These are phyloP conservation scores for Meyerozyma smithsonii DNA, from an alignment of 1,139 yeast species.

Conservation along the genomic window DNA sequence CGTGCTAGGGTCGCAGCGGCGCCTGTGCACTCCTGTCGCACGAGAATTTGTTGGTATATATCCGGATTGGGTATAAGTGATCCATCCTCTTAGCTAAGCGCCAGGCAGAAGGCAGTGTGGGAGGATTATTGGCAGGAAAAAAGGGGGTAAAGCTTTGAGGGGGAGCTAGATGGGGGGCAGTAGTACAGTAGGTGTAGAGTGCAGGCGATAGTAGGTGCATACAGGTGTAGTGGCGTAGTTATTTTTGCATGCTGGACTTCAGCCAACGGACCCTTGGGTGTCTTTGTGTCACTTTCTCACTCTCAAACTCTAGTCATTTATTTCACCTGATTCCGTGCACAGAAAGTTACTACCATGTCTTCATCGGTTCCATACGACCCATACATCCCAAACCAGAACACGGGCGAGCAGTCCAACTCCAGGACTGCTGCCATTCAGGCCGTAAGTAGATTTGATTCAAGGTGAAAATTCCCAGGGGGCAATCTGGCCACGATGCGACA, in stretches of 20 bases:
- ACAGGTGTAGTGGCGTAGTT: too few relatives aligned
- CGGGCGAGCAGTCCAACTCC: conserved; percentile 50
- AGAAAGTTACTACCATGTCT: conserved; percentile 42
- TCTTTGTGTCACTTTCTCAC: conserved; percentile 1
- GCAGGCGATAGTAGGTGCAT: too few relatives aligned
- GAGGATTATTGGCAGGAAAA: too few relatives aligned
- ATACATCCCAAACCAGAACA: conserved; percentile 65
- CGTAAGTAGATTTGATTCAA: conserved; percentile 35
- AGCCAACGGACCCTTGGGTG: too few relatives aligned
- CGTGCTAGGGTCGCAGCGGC: neutral
- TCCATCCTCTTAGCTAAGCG: neutral
- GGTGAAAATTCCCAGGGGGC: neutral
- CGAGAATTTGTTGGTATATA: neutral
- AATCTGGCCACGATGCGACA: too few relatives aligned
- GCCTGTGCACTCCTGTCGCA: neutral
- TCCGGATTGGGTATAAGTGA: neutral
- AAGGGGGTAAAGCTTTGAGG: too few relatives aligned
- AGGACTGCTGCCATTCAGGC: conserved; percentile 86
- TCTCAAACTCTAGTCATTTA: neutral
- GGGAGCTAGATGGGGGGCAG: too few relatives aligned
- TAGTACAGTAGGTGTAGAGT: too few relatives aligned
- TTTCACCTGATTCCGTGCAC: neutral
- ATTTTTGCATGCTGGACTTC: too few relatives aligned
- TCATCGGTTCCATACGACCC: conserved; percentile 89
- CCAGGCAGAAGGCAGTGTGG: neutral